Evolutionary conservation across 352 stramenopile genomes (phyloP).

Genomic region (Globisporangium acanthophoron): DNA sequence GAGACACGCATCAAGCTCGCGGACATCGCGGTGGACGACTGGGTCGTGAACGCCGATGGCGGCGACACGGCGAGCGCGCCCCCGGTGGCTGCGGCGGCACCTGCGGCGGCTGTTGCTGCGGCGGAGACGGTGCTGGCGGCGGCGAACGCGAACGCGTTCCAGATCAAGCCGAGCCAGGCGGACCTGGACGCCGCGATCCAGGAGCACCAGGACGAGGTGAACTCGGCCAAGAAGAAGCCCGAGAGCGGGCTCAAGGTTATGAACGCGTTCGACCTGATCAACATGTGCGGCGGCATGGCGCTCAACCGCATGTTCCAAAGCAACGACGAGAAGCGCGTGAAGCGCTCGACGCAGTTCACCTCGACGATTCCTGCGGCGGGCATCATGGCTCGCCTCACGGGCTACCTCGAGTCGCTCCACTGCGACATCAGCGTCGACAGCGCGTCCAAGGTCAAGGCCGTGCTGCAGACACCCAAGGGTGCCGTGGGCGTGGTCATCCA

Average conservation of each 20-base stretch:
- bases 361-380: slow-evolving; percentile 72
- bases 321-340: slow-evolving; percentile 84
- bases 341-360: slow-evolving; percentile 84
- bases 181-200: slow-evolving; percentile 78
- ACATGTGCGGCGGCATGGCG: slow-evolving; percentile 89
- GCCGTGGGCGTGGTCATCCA: slow-evolving; percentile 87
- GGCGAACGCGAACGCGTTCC: slow-evolving; percentile 17
- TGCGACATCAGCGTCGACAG: slow-evolving; percentile 82
- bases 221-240: slow-evolving; percentile 52
- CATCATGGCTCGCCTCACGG: slow-evolving; percentile 70
- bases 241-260: slow-evolving; percentile 77
- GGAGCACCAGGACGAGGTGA: slow-evolving; percentile 75
- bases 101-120: neutral
- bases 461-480: slow-evolving; percentile 82
- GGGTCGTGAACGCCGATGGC: slow-evolving; percentile 67
- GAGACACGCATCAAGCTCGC: slow-evolving; percentile 76
- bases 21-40: slow-evolving; percentile 90
- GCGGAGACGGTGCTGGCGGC: slow-evolving; percentile 14
- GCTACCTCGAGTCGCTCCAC: slow-evolving; percentile 69
- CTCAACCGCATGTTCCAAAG: slow-evolving; percentile 89
- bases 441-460: slow-evolving; percentile 78
- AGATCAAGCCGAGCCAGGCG: slow-evolving; percentile 74
- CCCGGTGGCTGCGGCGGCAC: neutral
- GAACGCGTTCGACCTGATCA: slow-evolving; percentile 92
- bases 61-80: slow-evolving; percentile 10